A percentile compares a stretch with the other conserved stretches of the same genome.
Conservation (phyloP, 345 rosid species). For the Brassica rapa region DNA sequence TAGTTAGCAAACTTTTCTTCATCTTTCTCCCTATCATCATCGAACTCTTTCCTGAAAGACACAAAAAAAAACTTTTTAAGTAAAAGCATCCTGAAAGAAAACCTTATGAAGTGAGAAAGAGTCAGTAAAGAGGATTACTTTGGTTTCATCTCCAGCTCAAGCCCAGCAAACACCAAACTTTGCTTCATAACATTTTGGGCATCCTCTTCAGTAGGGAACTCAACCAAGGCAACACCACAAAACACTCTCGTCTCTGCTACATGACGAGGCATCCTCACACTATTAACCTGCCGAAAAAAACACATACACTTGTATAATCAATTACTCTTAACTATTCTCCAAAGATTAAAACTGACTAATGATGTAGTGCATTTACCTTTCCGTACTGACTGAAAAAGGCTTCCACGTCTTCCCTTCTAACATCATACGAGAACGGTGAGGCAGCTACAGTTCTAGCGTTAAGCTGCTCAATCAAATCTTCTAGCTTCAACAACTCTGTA, state of each 20-base stretch:
- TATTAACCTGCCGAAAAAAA: conserved; percentile 57
- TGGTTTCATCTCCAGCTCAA: conserved; percentile 67
- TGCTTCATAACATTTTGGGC: conserved; percentile 60
- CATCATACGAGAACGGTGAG: conserved; percentile 65
- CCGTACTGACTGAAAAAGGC: conserved; percentile 71
- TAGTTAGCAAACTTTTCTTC: conserved; percentile 49
- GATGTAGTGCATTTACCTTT: conserved; percentile 49
- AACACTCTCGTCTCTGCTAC: conserved; percentile 66
- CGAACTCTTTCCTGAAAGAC: conserved; percentile 76
- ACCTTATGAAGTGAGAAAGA: conserved; percentile 1
- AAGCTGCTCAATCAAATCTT: conserved; percentile 72
- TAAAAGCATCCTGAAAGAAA: not conserved
- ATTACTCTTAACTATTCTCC: not conserved
- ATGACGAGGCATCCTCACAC: conserved; percentile 93
- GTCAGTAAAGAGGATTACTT: conserved; percentile 55
- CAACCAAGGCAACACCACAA: conserved; percentile 84
- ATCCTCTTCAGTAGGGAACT: conserved; percentile 77
- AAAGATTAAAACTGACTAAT: not conserved
- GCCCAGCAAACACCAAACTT: conserved; percentile 69
- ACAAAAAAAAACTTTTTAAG: not conserved
- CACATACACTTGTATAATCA: conserved; percentile 17
- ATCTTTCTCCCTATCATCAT: conserved; percentile 60
- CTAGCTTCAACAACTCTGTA: conserved; percentile 58
- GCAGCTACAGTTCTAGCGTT: conserved; percentile 74
- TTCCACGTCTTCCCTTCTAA: conserved; percentile 67